These are phyloP conservation scores for Nectriaceae sp. DNA, from an alignment of 2,329 filamentous ascomycete genomes.

Conservation along the genomic window DNA sequence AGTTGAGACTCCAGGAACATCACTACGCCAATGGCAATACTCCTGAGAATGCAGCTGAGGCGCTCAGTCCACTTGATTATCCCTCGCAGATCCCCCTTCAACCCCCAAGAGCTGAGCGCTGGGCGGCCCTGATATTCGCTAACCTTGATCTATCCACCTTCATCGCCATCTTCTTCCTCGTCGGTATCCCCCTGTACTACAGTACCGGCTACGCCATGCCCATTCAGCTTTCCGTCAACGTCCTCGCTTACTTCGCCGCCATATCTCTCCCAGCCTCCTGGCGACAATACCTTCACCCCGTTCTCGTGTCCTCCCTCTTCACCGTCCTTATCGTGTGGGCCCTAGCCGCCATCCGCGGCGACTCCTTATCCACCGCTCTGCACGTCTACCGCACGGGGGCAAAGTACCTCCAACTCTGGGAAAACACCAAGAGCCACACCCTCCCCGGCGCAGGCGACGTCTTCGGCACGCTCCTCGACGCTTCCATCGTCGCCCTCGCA, in stretches of 20 bases:
- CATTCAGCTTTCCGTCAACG: slow-evolving; percentile 46
- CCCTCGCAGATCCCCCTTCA: slow-evolving; percentile 43
- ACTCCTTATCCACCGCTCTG: slow-evolving; percentile 44
- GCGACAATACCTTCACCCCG: slow-evolving; percentile 57
- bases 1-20: slow-evolving; percentile 30
- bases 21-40: slow-evolving; percentile 23
- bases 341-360: slow-evolving; percentile 47
- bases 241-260: slow-evolving; percentile 54
- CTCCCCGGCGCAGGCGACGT: slow-evolving; percentile 59
- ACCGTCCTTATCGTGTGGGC: slow-evolving; percentile 56
- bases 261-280: slow-evolving; percentile 49
- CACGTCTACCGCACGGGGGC: slow-evolving; percentile 52
- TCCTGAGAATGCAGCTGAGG: slow-evolving; percentile 15
- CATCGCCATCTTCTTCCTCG: slow-evolving; percentile 45
- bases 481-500: slow-evolving; percentile 59
- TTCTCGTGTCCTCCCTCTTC: slow-evolving; percentile 55
- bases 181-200: slow-evolving; percentile 59
- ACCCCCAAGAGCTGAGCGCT: slow-evolving; percentile 48
- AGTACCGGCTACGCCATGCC: slow-evolving; percentile 53
- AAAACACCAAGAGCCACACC: slow-evolving; percentile 26
- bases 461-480: slow-evolving; percentile 56
- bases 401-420: slow-evolving; percentile 56
- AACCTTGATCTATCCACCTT: slow-evolving; percentile 52
- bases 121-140: slow-evolving; percentile 48
- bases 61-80: slow-evolving; percentile 20